These are phyloP conservation scores for Gaertneriomyces sp. DNA, from an alignment of 192 early-diverging fungal genomes.

Conservation along the genomic window DNA sequence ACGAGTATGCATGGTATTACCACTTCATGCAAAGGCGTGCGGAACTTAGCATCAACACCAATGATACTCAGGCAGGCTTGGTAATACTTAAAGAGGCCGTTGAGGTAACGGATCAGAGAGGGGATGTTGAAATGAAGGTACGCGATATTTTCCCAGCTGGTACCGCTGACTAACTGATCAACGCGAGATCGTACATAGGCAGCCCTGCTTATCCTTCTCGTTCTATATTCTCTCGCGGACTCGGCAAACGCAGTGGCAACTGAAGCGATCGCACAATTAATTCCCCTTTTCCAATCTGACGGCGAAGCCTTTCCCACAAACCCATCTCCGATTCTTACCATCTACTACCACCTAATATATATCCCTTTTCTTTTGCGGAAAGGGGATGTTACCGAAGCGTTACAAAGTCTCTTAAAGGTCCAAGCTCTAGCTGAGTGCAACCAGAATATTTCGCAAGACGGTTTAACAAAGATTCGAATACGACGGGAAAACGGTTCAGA, in stretches of 20 bases:
- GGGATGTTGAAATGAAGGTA: constrained; percentile 29
- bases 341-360: too few relatives aligned
- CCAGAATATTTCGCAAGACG: not conserved
- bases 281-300: not conserved
- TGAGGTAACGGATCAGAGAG: constrained; percentile 10
- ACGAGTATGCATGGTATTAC: constrained; percentile 28
- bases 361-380: too few relatives aligned
- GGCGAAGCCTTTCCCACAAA: too few relatives aligned
- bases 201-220: constrained; percentile 3
- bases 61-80: constrained; percentile 7
- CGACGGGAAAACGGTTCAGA: not conserved
- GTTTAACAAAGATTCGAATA: constrained; percentile 2
- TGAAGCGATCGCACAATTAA: not conserved
- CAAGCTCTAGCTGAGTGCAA: too few relatives aligned
- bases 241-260: not conserved
- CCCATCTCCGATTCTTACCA: too few relatives aligned
- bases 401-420: too few relatives aligned
- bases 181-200: not conserved
- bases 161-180: not conserved
- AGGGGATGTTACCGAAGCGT: too few relatives aligned
- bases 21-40: constrained; percentile 21
- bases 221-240: not conserved
- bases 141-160: not conserved
- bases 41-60: constrained; percentile 9
- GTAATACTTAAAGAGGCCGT: constrained; percentile 7